Evolutionary conservation across 192 early-diverging fungal genomes (phyloP).

Genomic region (Coemansia sp.): DNA sequence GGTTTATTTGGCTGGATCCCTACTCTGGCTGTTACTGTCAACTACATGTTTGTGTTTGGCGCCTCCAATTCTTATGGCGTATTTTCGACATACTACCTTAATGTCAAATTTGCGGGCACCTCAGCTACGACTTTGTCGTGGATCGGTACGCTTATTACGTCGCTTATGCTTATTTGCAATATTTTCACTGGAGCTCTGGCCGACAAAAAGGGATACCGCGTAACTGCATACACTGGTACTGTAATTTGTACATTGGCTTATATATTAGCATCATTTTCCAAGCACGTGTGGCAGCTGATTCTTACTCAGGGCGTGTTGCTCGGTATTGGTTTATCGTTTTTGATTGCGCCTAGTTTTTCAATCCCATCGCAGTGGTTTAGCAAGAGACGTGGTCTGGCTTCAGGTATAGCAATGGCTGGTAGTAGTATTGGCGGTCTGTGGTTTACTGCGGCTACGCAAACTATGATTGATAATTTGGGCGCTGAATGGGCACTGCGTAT

Average conservation of each 20-base stretch:
- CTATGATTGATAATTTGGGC: slow-evolving; percentile 63
- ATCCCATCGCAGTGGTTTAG: slow-evolving; percentile 75
- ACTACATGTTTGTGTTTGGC: slow-evolving; percentile 43
- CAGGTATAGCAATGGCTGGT: slow-evolving; percentile 75
- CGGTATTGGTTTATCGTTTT: slow-evolving; percentile 69
- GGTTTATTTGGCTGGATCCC: slow-evolving; percentile 39
- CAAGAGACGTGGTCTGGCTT: slow-evolving; percentile 66
- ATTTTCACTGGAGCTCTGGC: slow-evolving; percentile 36
- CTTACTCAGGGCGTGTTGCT: slow-evolving; percentile 76
- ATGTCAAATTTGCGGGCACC: slow-evolving; percentile 15
- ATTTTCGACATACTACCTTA: slow-evolving; percentile 50
- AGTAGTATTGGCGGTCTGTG: slow-evolving; percentile 74
- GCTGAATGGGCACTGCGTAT: slow-evolving; percentile 70
- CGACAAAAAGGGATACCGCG: slow-evolving; percentile 33
- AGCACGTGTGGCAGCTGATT: slow-evolving; percentile 69
- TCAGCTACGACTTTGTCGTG: slow-evolving; percentile 38
- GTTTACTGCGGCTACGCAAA: slow-evolving; percentile 61
- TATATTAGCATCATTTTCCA: slow-evolving; percentile 46
- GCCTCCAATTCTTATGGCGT: slow-evolving; percentile 49
- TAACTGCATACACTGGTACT: slow-evolving; percentile 31
- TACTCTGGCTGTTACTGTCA: slow-evolving; percentile 21
- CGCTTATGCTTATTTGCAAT: slow-evolving; percentile 30
- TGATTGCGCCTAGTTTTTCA: slow-evolving; percentile 67
- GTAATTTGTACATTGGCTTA: slow-evolving; percentile 28
- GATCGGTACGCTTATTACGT: slow-evolving; percentile 43